These are phyloP conservation scores for Lomentospora prolificans DNA, from an alignment of 2,329 filamentous ascomycete genomes.

Conservation along the genomic window DNA sequence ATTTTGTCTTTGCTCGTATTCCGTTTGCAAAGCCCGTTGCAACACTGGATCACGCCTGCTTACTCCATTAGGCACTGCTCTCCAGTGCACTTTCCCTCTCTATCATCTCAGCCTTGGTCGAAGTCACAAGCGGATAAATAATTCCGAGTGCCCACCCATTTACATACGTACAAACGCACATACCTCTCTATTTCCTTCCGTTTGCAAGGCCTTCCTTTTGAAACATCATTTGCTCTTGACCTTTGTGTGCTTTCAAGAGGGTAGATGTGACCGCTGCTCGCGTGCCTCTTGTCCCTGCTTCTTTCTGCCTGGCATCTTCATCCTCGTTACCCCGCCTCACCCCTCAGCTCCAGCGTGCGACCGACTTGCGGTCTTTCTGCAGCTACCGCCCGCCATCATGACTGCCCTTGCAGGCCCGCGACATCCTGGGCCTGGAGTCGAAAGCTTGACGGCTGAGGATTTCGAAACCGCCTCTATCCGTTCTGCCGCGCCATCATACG, in stretches of 20 bases:
- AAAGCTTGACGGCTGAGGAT: conserved; percentile 32
- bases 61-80: not conserved
- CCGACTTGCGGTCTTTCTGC: not conserved
- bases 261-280: not conserved
- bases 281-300: not conserved
- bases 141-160: not conserved
- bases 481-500: conserved; percentile 59
- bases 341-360: not conserved
- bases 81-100: not conserved
- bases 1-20: not conserved
- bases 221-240: not conserved
- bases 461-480: conserved; percentile 59
- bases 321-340: not conserved
- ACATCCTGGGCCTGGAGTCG: not conserved
- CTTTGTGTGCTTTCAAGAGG: not conserved
- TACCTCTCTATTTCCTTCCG: not conserved
- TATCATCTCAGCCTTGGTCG: not conserved
- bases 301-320: not conserved
- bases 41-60: not conserved
- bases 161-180: not conserved
- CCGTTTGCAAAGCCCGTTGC: not conserved
- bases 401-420: conserved; percentile 1
- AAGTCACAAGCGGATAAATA: not conserved
- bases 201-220: not conserved
- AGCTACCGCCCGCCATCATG: not conserved